These are phyloP conservation scores for Candida montana DNA, from an alignment of 805 yeast species.

Conservation along the genomic window DNA sequence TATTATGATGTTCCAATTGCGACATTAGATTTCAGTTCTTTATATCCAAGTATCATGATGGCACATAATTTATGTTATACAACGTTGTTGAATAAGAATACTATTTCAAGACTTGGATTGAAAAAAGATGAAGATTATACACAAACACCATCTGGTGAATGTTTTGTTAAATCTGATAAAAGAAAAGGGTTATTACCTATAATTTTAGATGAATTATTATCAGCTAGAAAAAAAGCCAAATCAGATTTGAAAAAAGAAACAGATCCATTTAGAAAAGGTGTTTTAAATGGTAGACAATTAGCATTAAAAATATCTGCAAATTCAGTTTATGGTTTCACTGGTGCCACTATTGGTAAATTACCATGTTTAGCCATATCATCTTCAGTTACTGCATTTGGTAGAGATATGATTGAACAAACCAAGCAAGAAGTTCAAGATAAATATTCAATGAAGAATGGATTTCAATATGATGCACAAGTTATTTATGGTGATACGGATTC, in stretches of 20 bases:
- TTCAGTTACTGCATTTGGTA: slow-evolving; percentile 91
- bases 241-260: slow-evolving; percentile 85
- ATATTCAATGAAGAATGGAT: slow-evolving; percentile 79
- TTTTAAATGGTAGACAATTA: slow-evolving; percentile 92
- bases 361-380: slow-evolving; percentile 97
- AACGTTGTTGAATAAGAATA: slow-evolving; percentile 65
- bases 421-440: slow-evolving; percentile 78
- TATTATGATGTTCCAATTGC: slow-evolving; percentile 97
- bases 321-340: slow-evolving; percentile 98
- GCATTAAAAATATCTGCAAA: slow-evolving; percentile 96
- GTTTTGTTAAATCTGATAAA: slow-evolving; percentile 63
- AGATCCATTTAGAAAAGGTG: slow-evolving; percentile 91
- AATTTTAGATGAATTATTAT: slow-evolving; percentile 78
- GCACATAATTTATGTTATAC: slow-evolving; percentile 97
- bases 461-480: slow-evolving; percentile 78
- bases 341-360: slow-evolving; percentile 95
- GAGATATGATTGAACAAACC: slow-evolving; percentile 93
- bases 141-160: slow-evolving; percentile 87
- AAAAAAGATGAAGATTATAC: slow-evolving; percentile 74
- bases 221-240: slow-evolving; percentile 92
- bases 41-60: slow-evolving; percentile 98
- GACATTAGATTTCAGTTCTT: slow-evolving; percentile 92
- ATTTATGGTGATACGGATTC: slow-evolving; percentile 99
- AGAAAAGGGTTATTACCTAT: slow-evolving; percentile 90
- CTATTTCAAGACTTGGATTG: slow-evolving; percentile 60